Base-by-base conservation (phyloP, 495 filamentous ascomycete genomes). In the Astrocystis sublimbata region DNA sequence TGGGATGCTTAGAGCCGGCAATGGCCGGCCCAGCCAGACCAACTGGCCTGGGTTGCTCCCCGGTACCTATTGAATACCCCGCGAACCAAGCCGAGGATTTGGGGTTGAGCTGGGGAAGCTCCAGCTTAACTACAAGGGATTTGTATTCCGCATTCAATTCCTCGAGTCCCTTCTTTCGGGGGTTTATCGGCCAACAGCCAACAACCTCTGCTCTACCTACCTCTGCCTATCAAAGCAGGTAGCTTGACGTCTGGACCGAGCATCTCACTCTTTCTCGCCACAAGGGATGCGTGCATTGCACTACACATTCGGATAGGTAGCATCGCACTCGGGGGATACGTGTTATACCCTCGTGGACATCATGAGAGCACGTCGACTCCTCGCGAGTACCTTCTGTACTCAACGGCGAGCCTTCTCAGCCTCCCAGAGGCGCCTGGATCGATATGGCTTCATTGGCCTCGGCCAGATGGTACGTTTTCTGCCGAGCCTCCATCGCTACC, bases 371-470 rank as follows among this genome's bases (percentile, higher is more conserved):
- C 55, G 62, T n/a, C 53, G 60, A 5, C 66, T 72, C 35, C 47
- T 70, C 63, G 72, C 69, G 46, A 67, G 59, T 65, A 62, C 71
- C 7, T 61, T 62, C 35, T 61, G 46, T 60, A 64, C 61, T 41
- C 76, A 76, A 63, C 65, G 69, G 43, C 75, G 86, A 64, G 67
- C 73, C 36, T 91, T 91, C 64, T 86, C 88, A 26, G 79, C 75
- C 0, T 82, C 85, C 5, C 28, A 75, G 36, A 76, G 70, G 28
- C 76, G 83, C 58, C 75, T 85, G 67, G 85, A 86, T 62, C 86
- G 83, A 65, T 93, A 88, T 82, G 92, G 90, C 12, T 96, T 96
- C 73, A 87, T 96, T 65, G 92, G 92, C 3, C 76, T 96, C 28
- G 92, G 92, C 7, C 89, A 90, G 68, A 96, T 96, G 92, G 92